Conservation (phyloP, 768 basidiomycete genomes). For the Leccinum imitatum region DNA sequence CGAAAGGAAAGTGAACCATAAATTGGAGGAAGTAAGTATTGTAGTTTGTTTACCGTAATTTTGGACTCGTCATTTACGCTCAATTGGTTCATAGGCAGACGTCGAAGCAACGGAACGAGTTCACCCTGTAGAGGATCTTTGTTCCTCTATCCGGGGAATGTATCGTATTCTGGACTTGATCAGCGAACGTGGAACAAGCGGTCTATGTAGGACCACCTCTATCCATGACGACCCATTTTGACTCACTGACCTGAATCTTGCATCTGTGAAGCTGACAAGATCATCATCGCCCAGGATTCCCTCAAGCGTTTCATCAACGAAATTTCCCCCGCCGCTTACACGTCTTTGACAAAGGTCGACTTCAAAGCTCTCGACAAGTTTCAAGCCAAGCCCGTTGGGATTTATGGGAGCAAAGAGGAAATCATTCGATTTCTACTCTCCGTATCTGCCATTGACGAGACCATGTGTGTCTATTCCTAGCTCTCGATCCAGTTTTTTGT, state of each 20-base stretch:
- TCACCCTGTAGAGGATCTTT: constrained; percentile 21
- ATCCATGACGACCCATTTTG: background rate
- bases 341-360: constrained; percentile 55
- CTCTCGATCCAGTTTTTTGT: background rate
- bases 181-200: constrained; percentile 48
- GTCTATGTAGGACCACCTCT: constrained; percentile 42
- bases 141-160: constrained; percentile 41
- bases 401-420: constrained; percentile 55
- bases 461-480: constrained; percentile 35
- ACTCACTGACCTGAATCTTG: constrained; percentile 1
- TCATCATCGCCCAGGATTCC: constrained; percentile 57
- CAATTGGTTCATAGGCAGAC: constrained; percentile 16
- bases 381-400: constrained; percentile 47
- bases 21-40: constrained; percentile 18
- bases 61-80: background rate
- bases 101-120: constrained; percentile 9
- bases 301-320: constrained; percentile 48
- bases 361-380: constrained; percentile 51
- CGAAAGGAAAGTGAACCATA: constrained; percentile 8
- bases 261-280: constrained; percentile 52
- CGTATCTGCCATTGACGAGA: constrained; percentile 37
- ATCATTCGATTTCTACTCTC: constrained; percentile 48
- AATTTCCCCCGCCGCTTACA: constrained; percentile 50
- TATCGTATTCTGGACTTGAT: constrained; percentile 56
- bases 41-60: background rate